Conservation (phyloP, 2,329 filamentous ascomycete species). For the Arthrobotrys pseudoclavata region DNA sequence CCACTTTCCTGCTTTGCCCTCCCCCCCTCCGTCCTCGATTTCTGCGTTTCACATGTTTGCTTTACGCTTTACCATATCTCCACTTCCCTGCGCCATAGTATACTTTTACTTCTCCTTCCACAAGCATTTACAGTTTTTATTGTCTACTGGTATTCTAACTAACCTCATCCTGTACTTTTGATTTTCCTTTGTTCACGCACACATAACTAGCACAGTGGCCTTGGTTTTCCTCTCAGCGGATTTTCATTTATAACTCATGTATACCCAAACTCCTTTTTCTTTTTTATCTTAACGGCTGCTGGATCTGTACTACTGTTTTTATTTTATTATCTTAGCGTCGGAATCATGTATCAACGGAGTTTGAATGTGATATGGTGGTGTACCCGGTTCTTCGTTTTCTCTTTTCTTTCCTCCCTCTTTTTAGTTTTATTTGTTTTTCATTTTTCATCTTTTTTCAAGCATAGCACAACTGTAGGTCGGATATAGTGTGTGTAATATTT, state of each 20-base stretch:
- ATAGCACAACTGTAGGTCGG: slow-evolving; percentile 18
- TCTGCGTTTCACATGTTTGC: not conserved
- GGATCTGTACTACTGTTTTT: slow-evolving; percentile 21
- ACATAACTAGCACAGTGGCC: slow-evolving; percentile 15
- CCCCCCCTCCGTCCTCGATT: not conserved
- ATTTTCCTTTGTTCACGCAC: slow-evolving; percentile 20
- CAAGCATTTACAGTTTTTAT: not conserved
- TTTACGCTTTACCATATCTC: slow-evolving; percentile 5
- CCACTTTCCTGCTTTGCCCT: no score
- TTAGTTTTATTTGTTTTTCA: not conserved
- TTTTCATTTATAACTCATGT: slow-evolving; percentile 17
- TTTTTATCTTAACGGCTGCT: slow-evolving; percentile 5
- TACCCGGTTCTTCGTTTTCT: slow-evolving; percentile 5
- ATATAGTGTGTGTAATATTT: slow-evolving; percentile 17
- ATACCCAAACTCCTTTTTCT: slow-evolving; percentile 17
- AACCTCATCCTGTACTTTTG: slow-evolving; percentile 24
- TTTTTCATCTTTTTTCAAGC: not conserved
- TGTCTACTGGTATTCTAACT: not conserved
- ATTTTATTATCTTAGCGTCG: slow-evolving; percentile 32
- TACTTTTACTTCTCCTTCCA: slow-evolving; percentile 1
- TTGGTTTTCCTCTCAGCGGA: slow-evolving; percentile 2
- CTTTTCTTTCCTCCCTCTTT: not conserved
- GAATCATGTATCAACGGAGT: slow-evolving; percentile 45
- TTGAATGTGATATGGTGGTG: slow-evolving; percentile 36
- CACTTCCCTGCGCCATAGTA: slow-evolving; percentile 14